Evolutionary conservation across 305 asterid genomes (phyloP), one percentile per base, ranked within the genome.

Genomic region (Fraxinus xanthoxyloides): DNA sequence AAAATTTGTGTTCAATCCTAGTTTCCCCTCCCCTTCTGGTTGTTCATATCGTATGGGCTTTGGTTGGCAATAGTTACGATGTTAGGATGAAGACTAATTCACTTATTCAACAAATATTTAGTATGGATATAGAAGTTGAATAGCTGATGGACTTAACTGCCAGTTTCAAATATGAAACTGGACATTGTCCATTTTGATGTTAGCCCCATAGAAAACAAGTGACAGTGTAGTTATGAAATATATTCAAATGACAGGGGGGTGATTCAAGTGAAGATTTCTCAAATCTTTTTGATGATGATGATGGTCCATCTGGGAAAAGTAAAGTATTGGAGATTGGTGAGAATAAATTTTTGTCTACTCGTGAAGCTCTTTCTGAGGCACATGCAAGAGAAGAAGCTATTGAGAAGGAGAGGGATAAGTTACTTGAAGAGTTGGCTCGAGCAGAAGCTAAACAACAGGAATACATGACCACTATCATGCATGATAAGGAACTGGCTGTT

Each of bases 401-500:
- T 36, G 87, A 81, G 73, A 84, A 72, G 79, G 87, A 87, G 83
- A 81, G 89, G 63, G 87, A 85, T 77, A 82, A 80, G 40, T 83
- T 87, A 63, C 85, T 85, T 61, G 86, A 87, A 65, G 85, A 87
- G 77, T 83, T 87, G 76, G 87, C 81, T 81, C 79, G 48, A 74
- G 79, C 87, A 21, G 85, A 78, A 76, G 85, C 85, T 65, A 87
- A 77, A 77, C 90, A 87, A 73, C 79, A 85, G 79, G 89, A 87
- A 75, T 83, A 81, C 73, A 81, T 87, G 82, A 36, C 81, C 61
- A 59, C 88, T 28, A 31, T 87, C 23, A 76, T 72, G 86, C 87
- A 77, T 7, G 86, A 85, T 77, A 87, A 87, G 81, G 87, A 85
- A 43, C 76, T 87, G 78, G 86, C 88, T 31, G 69, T 79, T 80